Evolutionary conservation across 768 basidiomycete genomes (phyloP).

Genomic region (Leccinum uliginosum): DNA sequence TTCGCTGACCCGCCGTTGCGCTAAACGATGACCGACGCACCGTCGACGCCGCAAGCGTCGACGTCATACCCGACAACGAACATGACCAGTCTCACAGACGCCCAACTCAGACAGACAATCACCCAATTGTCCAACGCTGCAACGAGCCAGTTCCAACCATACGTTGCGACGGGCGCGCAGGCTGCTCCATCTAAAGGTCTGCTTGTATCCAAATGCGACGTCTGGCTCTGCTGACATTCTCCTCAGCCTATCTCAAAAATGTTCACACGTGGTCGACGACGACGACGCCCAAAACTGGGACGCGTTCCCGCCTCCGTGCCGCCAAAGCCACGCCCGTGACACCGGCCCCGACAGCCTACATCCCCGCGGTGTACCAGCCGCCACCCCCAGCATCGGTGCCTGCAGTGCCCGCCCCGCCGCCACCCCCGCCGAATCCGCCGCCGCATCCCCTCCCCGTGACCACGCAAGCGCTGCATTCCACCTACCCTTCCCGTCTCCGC

Average conservation of each 20-base stretch:
- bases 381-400: constrained; percentile 32
- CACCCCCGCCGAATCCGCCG: constrained; percentile 44
- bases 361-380: constrained; percentile 36
- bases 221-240: constrained; percentile 13
- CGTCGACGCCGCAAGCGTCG: constrained; percentile 18
- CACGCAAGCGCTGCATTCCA: constrained; percentile 71
- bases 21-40: constrained; percentile 27
- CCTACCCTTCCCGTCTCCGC: constrained; percentile 85
- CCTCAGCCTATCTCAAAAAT: constrained; percentile 60
- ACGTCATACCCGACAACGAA: constrained; percentile 31
- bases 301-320: constrained; percentile 38
- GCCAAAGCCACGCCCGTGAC: constrained; percentile 39
- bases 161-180: constrained; percentile 29
- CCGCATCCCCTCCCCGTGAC: constrained; percentile 54
- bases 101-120: constrained; percentile 61
- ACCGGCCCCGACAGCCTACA: constrained; percentile 31
- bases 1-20: background rate
- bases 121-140: constrained; percentile 45
- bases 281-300: constrained; percentile 38
- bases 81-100: constrained; percentile 50
- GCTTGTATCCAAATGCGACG: background rate
- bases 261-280: constrained; percentile 65
- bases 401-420: constrained; percentile 22
- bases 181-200: constrained; percentile 28
- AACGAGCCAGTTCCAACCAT: constrained; percentile 33